Percentiles rank a stretch among this genome's conserved stretches.
phyloP scores from a whole-genome alignment of 108 stramenopile genomes.

The Parmales sp. region DNA sequence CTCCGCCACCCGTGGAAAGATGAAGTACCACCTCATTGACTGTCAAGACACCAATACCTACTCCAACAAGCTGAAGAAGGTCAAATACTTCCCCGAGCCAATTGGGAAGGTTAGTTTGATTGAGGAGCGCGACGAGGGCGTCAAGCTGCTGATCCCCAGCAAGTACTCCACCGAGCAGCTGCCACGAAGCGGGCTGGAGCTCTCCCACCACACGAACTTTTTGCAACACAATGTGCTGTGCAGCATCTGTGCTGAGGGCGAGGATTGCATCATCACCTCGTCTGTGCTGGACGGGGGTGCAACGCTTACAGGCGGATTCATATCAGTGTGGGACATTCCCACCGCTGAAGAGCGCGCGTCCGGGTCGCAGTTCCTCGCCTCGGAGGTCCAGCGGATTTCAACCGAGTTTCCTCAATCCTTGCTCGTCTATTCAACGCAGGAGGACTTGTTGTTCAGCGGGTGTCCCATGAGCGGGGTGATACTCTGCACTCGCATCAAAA shows the following conservation, averaged over 20 bases:
- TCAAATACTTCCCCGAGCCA: background rate
- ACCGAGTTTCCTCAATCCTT: slow-evolving; percentile 5
- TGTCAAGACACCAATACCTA: background rate
- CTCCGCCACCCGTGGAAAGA: no score
- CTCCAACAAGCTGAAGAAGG: background rate
- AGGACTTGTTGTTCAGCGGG: background rate
- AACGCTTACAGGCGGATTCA: background rate
- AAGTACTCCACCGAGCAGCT: background rate
- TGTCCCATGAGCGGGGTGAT: background rate
- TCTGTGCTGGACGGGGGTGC: background rate
- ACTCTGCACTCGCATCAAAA: background rate
- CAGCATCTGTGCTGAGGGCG: background rate
- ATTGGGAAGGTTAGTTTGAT: background rate
- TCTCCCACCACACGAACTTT: background rate
- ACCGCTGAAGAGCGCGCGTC: background rate
- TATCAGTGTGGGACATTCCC: slow-evolving; percentile 3
- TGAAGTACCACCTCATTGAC: background rate
- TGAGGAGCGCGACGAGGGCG: background rate
- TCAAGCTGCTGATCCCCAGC: background rate
- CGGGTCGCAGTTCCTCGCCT: background rate
- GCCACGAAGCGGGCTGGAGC: background rate
- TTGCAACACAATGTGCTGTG: background rate
- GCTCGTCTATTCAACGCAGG: background rate
- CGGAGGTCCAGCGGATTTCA: background rate
- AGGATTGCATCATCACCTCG: background rate